Conservation (phyloP, 179 eudicot genomes). For the Sideroxylon spinosum region DNA sequence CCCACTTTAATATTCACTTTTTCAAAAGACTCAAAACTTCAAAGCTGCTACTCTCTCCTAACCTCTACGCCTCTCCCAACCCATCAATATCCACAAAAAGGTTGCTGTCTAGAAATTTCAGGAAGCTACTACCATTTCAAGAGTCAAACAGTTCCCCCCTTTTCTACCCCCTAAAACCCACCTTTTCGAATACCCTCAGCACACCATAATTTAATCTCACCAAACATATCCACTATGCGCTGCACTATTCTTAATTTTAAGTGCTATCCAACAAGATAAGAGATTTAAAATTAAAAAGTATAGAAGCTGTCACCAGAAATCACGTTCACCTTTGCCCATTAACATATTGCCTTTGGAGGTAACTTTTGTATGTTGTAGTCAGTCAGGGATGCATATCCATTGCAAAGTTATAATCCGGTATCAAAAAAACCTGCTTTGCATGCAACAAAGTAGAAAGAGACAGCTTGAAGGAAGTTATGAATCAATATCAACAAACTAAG, state of each 20-base stretch:
- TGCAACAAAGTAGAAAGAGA: background rate
- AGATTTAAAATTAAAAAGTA: background rate
- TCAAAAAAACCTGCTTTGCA: constrained; percentile 55
- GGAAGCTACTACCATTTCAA: background rate
- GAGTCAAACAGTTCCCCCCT: background rate
- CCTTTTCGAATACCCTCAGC: background rate
- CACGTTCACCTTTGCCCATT: constrained; percentile 56
- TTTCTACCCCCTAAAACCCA: background rate
- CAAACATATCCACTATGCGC: constrained; percentile 11
- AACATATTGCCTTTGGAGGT: constrained; percentile 49
- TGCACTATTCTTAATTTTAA: background rate
- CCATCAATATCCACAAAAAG: background rate
- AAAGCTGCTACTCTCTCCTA: background rate
- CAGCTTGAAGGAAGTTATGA: constrained; percentile 6
- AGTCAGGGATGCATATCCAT: constrained; percentile 59
- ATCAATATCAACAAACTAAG: background rate
- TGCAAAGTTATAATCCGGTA: constrained; percentile 58
- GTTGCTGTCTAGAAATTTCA: background rate
- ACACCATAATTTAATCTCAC: background rate
- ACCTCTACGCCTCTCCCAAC: constrained; percentile 8
- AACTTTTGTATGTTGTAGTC: constrained; percentile 87
- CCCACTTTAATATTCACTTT: background rate
- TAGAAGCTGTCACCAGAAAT: background rate
- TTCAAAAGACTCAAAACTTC: background rate
- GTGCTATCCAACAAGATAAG: background rate